These are phyloP conservation scores for Calycina herbarum DNA, from an alignment of 2,329 filamentous ascomycete species.

Conservation along the genomic window DNA sequence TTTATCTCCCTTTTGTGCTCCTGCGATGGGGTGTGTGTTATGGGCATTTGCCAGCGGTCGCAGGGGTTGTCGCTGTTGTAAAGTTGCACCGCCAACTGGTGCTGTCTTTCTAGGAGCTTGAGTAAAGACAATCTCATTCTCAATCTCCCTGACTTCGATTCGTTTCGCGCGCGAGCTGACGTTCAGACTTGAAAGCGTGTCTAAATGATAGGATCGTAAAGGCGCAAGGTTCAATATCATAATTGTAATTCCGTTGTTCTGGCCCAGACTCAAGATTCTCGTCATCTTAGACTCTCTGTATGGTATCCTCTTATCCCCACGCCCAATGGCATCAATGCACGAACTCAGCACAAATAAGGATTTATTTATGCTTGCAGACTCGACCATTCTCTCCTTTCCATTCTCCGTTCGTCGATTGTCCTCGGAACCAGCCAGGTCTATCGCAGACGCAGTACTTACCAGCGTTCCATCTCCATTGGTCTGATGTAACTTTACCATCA, in stretches of 20 bases:
- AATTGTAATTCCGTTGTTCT: constrained; percentile 92
- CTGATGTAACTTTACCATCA: constrained; percentile 86
- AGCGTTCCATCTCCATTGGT: constrained; percentile 65
- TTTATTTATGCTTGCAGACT: constrained; percentile 97
- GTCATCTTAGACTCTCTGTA: constrained; percentile 96
- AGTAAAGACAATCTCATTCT: constrained; percentile 91
- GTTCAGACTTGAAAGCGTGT: constrained; percentile 90
- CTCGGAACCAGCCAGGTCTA: constrained; percentile 92
- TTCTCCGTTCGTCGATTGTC: constrained; percentile 95
- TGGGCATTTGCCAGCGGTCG: constrained; percentile 74
- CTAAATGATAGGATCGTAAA: constrained; percentile 87
- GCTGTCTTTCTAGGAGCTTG: constrained; percentile 60
- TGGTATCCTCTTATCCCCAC: constrained; percentile 74
- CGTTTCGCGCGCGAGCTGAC: constrained; percentile 95
- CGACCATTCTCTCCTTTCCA: constrained; percentile 86
- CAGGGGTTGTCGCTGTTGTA: constrained; percentile 70
- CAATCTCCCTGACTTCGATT: constrained; percentile 92
- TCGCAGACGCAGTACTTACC: constrained; percentile 86
- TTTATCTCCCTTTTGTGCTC: constrained; percentile 61
- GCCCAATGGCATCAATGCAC: constrained; percentile 90
- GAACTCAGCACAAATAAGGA: constrained; percentile 91
- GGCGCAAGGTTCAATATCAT: constrained; percentile 97
- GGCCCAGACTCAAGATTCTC: constrained; percentile 83
- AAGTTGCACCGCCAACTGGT: constrained; percentile 42
- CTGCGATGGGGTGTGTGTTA: constrained; percentile 66